Percentiles rank a stretch among this genome's conserved stretches.
Evolutionary conservation across 805 yeast species (phyloP).

Genomic region (Yamadazyma philogaea): DNA sequence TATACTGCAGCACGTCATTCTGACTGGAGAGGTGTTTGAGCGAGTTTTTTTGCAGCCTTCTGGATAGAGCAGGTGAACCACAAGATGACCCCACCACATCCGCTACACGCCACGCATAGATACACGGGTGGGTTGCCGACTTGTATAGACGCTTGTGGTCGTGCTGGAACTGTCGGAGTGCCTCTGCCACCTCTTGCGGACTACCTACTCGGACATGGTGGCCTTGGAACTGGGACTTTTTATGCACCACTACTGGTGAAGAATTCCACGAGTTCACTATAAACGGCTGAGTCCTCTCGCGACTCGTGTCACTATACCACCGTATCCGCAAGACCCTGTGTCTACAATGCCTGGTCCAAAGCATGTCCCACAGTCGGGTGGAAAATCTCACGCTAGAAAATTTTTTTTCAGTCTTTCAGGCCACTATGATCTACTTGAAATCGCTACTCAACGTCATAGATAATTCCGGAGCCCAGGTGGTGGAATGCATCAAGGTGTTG

Average conservation of each 20-base stretch:
- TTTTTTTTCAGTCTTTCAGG: constrained; percentile 2
- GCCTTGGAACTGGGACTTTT: constrained; percentile 68
- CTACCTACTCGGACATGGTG: constrained; percentile 44
- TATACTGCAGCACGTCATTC: constrained; percentile 1
- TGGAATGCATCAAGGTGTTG: constrained; percentile 92
- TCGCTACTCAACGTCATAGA: constrained; percentile 87
- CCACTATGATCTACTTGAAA: constrained; percentile 79
- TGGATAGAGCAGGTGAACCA: background rate
- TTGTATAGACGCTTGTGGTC: constrained; percentile 48
- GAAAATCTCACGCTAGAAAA: background rate
- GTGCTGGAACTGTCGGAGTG: constrained; percentile 40
- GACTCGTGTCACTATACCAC: background rate
- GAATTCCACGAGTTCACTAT: constrained; percentile 26
- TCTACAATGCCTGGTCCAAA: too few relatives aligned
- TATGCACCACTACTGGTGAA: constrained; percentile 34
- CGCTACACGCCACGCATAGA: constrained; percentile 70
- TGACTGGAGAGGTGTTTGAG: background rate
- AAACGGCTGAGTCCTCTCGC: background rate
- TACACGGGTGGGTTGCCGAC: constrained; percentile 65
- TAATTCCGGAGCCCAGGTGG: constrained; percentile 92
- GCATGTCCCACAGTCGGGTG: background rate
- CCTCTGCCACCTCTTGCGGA: constrained; percentile 39
- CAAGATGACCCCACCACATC: background rate
- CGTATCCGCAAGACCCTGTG: too few relatives aligned
- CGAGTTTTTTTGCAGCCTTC: background rate